phyloP scores from a whole-genome alignment of 2,329 filamentous ascomycete species.

The Aspergillus sp. region DNA sequence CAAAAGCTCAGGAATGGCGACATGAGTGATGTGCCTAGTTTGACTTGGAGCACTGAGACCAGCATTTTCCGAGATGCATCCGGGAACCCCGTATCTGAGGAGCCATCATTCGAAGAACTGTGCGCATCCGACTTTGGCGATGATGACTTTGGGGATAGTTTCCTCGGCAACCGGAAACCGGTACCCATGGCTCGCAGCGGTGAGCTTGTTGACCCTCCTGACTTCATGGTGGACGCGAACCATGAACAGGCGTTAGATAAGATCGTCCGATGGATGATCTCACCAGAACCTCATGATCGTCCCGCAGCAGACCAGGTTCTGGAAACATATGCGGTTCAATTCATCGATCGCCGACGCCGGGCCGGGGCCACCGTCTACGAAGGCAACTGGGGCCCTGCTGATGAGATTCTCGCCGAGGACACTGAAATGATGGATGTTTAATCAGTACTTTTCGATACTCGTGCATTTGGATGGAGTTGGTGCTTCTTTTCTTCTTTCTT shows the following conservation, averaged over 20 bases:
- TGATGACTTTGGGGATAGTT: constrained; percentile 34
- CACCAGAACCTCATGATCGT: constrained; percentile 65
- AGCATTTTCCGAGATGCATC: constrained; percentile 70
- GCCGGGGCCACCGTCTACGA: constrained; percentile 94
- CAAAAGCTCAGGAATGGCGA: constrained; percentile 84
- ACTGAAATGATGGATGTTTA: constrained; percentile 62
- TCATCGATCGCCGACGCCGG: constrained; percentile 71
- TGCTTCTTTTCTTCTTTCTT: constrained; percentile 13
- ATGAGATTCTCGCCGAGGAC: constrained; percentile 55
- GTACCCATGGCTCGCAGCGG: constrained; percentile 40
- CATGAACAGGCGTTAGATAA: constrained; percentile 74
- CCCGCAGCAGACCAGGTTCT: constrained; percentile 73
- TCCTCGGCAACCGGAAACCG: constrained; percentile 18
- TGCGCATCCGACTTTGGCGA: constrained; percentile 41
- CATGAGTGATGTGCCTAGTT: constrained; percentile 78
- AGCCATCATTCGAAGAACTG: constrained; percentile 40
- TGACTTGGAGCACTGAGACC: constrained; percentile 72
- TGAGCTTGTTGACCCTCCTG: constrained; percentile 66
- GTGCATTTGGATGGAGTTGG: constrained; percentile 31
- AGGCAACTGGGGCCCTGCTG: constrained; percentile 85
- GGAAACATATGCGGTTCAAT: constrained; percentile 67
- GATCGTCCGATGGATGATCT: constrained; percentile 84
- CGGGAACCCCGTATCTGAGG: constrained; percentile 57
- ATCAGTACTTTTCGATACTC: constrained; percentile 19
- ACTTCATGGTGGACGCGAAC: constrained; percentile 78